Percentiles rank a stretch among this genome's conserved stretches.
Evolutionary conservation across 257 asterid genomes (phyloP).

Genomic region (Prunella vulgaris): DNA sequence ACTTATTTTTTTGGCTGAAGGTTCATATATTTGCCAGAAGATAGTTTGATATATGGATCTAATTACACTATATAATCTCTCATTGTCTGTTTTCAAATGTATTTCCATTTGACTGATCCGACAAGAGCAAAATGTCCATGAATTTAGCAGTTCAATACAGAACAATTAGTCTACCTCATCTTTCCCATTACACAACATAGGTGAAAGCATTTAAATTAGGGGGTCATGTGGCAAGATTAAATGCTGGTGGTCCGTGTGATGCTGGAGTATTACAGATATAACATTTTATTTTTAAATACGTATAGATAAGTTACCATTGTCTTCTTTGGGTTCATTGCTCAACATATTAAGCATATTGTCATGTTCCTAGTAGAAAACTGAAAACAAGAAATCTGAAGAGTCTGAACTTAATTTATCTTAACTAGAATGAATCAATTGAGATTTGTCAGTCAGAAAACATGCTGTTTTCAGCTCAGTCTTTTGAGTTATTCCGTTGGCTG

Average conservation of each 20-base stretch:
- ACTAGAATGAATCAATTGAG: neutral
- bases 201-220: neutral
- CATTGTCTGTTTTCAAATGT: neutral
- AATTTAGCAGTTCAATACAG: neutral
- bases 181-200: conserved; percentile 6
- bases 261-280: neutral
- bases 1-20: conserved; percentile 1
- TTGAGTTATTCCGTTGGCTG: conserved; percentile 7
- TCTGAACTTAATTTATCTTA: neutral
- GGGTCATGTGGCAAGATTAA: neutral
- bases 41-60: conserved; percentile 11
- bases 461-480: neutral
- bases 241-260: neutral
- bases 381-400: neutral
- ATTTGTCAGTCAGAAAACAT: neutral
- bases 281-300: neutral
- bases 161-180: neutral
- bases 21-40: conserved; percentile 24
- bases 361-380: neutral
- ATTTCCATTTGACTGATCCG: neutral
- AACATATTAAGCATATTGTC: conserved; percentile 6
- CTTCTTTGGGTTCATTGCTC: conserved; percentile 7
- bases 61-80: neutral
- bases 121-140: neutral
- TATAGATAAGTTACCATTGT: neutral